phyloP scores from a whole-genome alignment of 176 grass and related monocot genomes.

The Hordeum vulgare region DNA sequence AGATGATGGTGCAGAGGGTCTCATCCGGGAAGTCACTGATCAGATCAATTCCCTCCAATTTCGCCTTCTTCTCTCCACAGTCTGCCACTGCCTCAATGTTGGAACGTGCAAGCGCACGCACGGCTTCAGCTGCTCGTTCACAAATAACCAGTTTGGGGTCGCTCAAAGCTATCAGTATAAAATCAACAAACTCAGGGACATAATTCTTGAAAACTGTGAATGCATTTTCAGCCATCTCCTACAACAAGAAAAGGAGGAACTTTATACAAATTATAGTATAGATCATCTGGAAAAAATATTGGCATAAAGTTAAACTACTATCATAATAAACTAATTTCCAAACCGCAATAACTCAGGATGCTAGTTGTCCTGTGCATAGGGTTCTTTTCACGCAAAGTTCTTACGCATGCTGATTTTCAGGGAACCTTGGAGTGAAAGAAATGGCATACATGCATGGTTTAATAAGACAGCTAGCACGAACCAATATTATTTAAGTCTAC shows the following conservation, averaged over 20 bases:
- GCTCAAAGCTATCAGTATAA: constrained; percentile 68
- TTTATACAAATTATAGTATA: neutral
- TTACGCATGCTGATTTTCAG: too few relatives aligned
- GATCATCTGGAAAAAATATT: neutral
- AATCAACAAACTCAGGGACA: constrained; percentile 82
- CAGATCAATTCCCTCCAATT: neutral
- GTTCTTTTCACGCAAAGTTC: too few relatives aligned
- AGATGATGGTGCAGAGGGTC: neutral
- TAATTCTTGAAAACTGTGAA: constrained; percentile 97
- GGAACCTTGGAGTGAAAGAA: neutral
- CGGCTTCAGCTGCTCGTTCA: constrained; percentile 69
- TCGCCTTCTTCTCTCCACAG: neutral
- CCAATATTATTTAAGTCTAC: neutral
- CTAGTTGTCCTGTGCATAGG: neutral
- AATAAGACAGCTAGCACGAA: neutral
- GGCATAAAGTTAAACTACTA: constrained; percentile 11
- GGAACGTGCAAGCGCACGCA: constrained; percentile 29
- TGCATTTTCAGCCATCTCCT: constrained; percentile 99
- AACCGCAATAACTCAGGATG: neutral
- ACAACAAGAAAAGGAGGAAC: neutral
- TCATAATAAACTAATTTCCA: neutral
- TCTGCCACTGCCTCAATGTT: neutral
- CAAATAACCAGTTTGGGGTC: constrained; percentile 68
- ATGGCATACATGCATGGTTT: neutral
- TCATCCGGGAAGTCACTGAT: neutral